phyloP scores from a whole-genome alignment of 352 stramenopile species.

The Phytopythium aichiense region DNA sequence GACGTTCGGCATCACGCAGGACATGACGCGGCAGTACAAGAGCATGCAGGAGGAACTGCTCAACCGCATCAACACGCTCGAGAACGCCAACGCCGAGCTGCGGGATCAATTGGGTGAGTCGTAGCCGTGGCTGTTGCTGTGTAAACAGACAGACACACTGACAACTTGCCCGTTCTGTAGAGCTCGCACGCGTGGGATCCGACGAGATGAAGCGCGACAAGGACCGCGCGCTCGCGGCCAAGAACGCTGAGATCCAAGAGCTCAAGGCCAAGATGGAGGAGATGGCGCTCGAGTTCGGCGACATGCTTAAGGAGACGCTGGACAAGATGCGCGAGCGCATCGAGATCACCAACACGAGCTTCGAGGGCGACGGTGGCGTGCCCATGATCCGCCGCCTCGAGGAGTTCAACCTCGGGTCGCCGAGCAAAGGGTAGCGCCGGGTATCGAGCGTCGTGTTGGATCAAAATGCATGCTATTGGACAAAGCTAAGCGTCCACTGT shows the following conservation, averaged over 20 bases:
- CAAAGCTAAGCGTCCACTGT: not conserved
- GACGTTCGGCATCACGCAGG: slow-evolving; percentile 91
- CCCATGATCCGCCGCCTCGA: slow-evolving; percentile 82
- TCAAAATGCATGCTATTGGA: not conserved
- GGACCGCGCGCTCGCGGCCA: slow-evolving; percentile 84
- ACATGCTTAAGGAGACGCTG: slow-evolving; percentile 94
- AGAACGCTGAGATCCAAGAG: slow-evolving; percentile 89
- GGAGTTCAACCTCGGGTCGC: slow-evolving; percentile 74
- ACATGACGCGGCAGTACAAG: slow-evolving; percentile 97
- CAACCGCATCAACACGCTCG: slow-evolving; percentile 81
- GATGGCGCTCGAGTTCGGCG: slow-evolving; percentile 92
- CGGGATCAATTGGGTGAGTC: slow-evolving; percentile 85
- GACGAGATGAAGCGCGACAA: slow-evolving; percentile 91
- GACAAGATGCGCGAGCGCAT: slow-evolving; percentile 95
- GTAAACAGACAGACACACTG: not conserved
- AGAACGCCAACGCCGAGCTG: slow-evolving; percentile 91
- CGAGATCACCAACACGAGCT: slow-evolving; percentile 89
- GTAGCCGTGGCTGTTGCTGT: not conserved
- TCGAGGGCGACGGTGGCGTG: slow-evolving; percentile 72
- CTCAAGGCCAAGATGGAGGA: slow-evolving; percentile 94
- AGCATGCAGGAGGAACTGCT: slow-evolving; percentile 94
- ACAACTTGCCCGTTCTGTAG: slow-evolving; percentile 18
- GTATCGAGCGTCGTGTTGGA: slow-evolving; percentile 1
- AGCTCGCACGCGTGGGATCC: slow-evolving; percentile 81
- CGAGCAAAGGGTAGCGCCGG: not conserved